A percentile compares a stretch with the other conserved stretches of the same genome.
phyloP scores from a whole-genome alignment of 139 green algal species.

The Chlamydomonas schloesseri region DNA sequence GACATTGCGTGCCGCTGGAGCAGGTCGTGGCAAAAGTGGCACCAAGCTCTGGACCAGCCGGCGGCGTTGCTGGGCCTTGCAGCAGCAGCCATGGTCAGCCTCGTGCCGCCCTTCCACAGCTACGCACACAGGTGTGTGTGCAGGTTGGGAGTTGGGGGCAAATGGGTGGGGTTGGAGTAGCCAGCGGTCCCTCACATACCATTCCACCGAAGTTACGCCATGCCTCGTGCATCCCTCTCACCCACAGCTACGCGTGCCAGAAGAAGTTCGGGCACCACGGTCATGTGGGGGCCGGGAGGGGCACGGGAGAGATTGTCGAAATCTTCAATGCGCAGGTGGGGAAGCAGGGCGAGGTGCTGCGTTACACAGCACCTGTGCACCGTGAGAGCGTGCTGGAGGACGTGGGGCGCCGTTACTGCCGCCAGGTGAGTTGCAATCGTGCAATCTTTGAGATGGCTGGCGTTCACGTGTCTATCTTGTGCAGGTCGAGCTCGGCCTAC shows the following conservation, averaged over 20 bases:
- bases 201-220: too few relatives aligned
- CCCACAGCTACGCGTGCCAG: not conserved
- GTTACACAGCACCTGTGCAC: not conserved
- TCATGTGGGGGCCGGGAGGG: not conserved
- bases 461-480: too few relatives aligned
- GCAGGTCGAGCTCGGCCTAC: not conserved
- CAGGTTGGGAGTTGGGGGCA: too few relatives aligned
- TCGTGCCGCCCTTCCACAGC: not conserved
- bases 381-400: not conserved
- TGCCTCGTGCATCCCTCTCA: too few relatives aligned
- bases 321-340: not conserved
- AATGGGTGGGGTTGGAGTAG: too few relatives aligned
- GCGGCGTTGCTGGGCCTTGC: not conserved
- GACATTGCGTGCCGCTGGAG: constrained; percentile 11
- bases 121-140: not conserved
- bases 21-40: not conserved
- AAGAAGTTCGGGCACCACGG: not conserved
- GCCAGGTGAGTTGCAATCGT: not conserved
- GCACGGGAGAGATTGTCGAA: not conserved
- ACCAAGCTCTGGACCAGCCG: too few relatives aligned
- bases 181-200: too few relatives aligned
- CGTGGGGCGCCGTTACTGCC: not conserved
- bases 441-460: too few relatives aligned
- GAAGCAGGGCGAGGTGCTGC: not conserved
- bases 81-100: not conserved